Evolutionary conservation across 2,329 filamentous ascomycete species (phyloP).

Genomic region (Cladosporium velox): DNA sequence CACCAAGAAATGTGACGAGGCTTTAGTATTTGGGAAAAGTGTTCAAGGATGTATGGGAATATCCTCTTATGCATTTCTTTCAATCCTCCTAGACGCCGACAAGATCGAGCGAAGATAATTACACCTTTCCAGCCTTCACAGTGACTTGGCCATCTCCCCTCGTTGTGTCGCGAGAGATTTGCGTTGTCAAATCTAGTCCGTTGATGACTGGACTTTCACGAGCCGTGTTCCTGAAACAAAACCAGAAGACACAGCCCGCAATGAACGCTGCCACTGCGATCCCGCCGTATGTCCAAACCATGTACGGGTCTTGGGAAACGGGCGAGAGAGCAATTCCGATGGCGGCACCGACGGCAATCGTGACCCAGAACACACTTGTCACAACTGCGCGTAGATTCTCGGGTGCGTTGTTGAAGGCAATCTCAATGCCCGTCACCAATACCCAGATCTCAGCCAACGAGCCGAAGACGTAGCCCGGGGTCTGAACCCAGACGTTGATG

Average conservation of each 20-base stretch:
- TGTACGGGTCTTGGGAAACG: conserved; percentile 60
- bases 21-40: not conserved
- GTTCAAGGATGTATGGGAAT: not conserved
- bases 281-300: conserved; percentile 57
- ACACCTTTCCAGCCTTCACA: not conserved
- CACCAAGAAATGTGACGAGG: no score
- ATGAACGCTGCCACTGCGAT: conserved; percentile 25
- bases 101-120: not conserved
- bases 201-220: not conserved
- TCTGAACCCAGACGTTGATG: conserved; percentile 48
- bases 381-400: conserved; percentile 48
- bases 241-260: conserved; percentile 27
- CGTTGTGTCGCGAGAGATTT: not conserved
- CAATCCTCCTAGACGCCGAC: no score
- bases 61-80: not conserved
- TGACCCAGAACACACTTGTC: conserved; percentile 41
- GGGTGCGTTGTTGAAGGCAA: conserved; percentile 49
- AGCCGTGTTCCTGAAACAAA: conserved; percentile 45
- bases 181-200: not conserved
- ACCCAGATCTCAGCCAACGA: conserved; percentile 49
- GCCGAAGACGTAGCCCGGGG: conserved; percentile 46
- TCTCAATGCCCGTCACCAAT: conserved; percentile 47
- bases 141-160: not conserved
- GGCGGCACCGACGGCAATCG: conserved; percentile 56
- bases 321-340: conserved; percentile 64